Percentiles rank a stretch among this genome's conserved stretches.
Evolutionary conservation across 2,329 filamentous ascomycete genomes (phyloP).

Genomic region (Fusarium clavum): DNA sequence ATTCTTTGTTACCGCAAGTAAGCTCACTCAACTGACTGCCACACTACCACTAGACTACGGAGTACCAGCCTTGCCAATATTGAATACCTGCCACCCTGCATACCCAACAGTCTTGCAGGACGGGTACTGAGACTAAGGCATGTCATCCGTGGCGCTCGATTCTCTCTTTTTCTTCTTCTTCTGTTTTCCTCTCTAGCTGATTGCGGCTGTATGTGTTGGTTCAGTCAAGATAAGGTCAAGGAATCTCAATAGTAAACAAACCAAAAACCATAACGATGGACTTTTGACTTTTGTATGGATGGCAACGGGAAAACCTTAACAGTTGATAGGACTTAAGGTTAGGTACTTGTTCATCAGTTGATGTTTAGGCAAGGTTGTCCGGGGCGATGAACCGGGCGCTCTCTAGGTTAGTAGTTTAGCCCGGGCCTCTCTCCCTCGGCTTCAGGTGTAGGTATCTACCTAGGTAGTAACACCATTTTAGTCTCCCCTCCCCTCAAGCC

Average conservation of each 20-base stretch:
- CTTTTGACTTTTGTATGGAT: neutral
- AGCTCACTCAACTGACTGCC: neutral
- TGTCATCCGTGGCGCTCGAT: neutral
- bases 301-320: slow-evolving; percentile 12
- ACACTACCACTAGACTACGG: neutral
- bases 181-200: neutral
- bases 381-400: slow-evolving; percentile 20
- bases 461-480: slow-evolving; percentile 6
- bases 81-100: neutral
- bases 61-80: slow-evolving; percentile 16
- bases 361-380: slow-evolving; percentile 16
- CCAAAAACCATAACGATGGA: neutral
- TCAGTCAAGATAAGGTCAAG: neutral
- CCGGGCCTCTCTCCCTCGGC: neutral
- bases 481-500: neutral
- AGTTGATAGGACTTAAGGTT: neutral
- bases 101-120: neutral
- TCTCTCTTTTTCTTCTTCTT: neutral
- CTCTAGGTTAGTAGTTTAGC: neutral
- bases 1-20: neutral
- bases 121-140: neutral
- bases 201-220: neutral
- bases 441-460: neutral
- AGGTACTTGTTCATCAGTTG: neutral
- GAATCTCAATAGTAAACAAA: slow-evolving; percentile 2